A percentile compares a stretch with the other conserved stretches of the same genome.
phyloP scores from a whole-genome alignment of 768 basidiomycete genomes.

The Lactarius pseudohatsudake region DNA sequence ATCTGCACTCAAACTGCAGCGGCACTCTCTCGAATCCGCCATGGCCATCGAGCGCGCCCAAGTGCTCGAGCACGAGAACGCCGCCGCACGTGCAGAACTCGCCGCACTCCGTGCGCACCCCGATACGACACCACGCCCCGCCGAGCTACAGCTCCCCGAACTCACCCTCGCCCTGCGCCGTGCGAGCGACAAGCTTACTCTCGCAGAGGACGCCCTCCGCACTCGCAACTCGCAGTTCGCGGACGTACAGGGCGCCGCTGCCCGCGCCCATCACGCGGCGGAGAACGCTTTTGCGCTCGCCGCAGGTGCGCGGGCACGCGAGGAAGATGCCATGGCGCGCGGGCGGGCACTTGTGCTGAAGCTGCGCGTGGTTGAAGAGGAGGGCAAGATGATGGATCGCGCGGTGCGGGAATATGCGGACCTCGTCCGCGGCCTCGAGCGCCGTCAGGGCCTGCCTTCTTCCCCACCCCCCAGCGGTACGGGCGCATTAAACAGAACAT shows the following conservation, averaged over 20 bases:
- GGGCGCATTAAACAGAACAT: slow-evolving; percentile 15
- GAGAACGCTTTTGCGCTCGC: slow-evolving; percentile 59
- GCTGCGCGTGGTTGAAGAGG: slow-evolving; percentile 53
- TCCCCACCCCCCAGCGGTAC: slow-evolving; percentile 15
- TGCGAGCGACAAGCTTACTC: slow-evolving; percentile 63
- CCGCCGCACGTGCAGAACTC: slow-evolving; percentile 54
- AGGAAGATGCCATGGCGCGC: slow-evolving; percentile 52
- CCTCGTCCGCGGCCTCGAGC: slow-evolving; percentile 65
- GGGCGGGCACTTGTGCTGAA: slow-evolving; percentile 50
- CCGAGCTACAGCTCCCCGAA: slow-evolving; percentile 45
- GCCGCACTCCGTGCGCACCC: slow-evolving; percentile 54
- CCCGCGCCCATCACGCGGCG: slow-evolving; percentile 42
- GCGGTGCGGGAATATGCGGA: slow-evolving; percentile 74
- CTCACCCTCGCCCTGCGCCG: slow-evolving; percentile 68
- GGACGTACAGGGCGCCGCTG: slow-evolving; percentile 44
- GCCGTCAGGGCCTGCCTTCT: slow-evolving; percentile 37
- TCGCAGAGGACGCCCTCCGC: slow-evolving; percentile 57
- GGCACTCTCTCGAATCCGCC: slow-evolving; percentile 54
- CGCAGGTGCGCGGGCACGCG: slow-evolving; percentile 50
- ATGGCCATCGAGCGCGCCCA: slow-evolving; percentile 48
- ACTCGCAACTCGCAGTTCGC: slow-evolving; percentile 50
- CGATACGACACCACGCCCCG: slow-evolving; percentile 42
- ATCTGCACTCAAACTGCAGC: slow-evolving; percentile 65
- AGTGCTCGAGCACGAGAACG: slow-evolving; percentile 60
- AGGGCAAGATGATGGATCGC: slow-evolving; percentile 58